Conservation (phyloP, 129 eudicot genomes). For the Saussurea involucrata region DNA sequence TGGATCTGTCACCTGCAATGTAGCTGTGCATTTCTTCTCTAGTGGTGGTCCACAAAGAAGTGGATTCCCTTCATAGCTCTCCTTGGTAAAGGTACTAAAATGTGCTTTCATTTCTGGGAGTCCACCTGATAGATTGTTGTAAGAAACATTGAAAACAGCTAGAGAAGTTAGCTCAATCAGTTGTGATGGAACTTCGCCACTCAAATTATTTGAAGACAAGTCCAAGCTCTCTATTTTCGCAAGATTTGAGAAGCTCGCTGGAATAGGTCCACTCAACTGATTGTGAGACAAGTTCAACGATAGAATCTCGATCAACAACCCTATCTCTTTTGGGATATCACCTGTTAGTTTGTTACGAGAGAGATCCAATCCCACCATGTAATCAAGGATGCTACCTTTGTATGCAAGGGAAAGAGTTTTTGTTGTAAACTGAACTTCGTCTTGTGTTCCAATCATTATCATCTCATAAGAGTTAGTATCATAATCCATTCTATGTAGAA, state of each 20-base stretch:
- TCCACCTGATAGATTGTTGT: conserved; percentile 21
- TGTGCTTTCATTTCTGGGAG: conserved; percentile 18
- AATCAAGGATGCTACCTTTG: conserved; percentile 18
- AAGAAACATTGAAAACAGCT: conserved; percentile 11
- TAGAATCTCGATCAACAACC: neutral
- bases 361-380: conserved; percentile 24
- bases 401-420: conserved; percentile 12
- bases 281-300: conserved; percentile 31
- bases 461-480: neutral
- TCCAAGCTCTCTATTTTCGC: conserved; percentile 14
- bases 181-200: conserved; percentile 10
- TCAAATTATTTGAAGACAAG: conserved; percentile 16
- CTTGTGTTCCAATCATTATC: neutral
- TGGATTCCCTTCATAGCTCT: conserved; percentile 22
- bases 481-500: neutral
- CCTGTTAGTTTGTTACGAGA: conserved; percentile 20
- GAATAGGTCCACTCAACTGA: conserved; percentile 14
- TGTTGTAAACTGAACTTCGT: conserved; percentile 7
- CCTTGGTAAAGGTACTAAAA: conserved; percentile 10
- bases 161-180: neutral
- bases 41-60: conserved; percentile 15
- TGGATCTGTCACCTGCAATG: neutral
- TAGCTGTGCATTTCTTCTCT: neutral
- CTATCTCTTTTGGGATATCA: conserved; percentile 21
- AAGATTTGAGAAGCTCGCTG: conserved; percentile 10